phyloP scores from a whole-genome alignment of 202 grass and related monocot species.

The Saccharum hybrid region DNA sequence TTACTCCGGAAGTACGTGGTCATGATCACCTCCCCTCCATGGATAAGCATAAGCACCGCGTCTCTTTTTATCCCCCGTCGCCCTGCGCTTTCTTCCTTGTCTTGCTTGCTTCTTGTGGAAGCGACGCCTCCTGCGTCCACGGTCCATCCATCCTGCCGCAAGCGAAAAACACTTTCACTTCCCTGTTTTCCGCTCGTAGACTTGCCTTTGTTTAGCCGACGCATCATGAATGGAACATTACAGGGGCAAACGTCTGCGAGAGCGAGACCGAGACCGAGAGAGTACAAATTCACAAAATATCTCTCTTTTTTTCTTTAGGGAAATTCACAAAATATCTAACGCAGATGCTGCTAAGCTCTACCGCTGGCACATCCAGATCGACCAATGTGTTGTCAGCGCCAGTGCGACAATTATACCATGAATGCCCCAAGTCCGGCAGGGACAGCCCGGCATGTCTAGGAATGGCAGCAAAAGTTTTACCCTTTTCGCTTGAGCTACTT shows the following conservation, averaged over 20 bases:
- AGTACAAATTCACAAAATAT: too few species aligned
- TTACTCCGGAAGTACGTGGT: too few species aligned
- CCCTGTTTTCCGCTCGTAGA: not conserved
- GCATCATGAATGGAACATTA: not conserved
- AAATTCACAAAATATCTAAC: not conserved
- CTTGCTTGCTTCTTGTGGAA: conserved; percentile 57
- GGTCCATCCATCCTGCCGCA: not conserved
- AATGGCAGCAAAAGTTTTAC: too few species aligned
- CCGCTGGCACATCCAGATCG: too few species aligned
- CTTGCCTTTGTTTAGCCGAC: conserved; percentile 1
- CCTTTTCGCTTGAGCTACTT: too few species aligned
- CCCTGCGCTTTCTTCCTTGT: not conserved
- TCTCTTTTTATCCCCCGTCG: conserved; percentile 2
- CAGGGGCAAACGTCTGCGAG: not conserved
- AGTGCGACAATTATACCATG: too few species aligned
- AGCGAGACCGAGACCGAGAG: too few species aligned
- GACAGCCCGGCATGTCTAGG: too few species aligned
- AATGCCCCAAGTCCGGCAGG: too few species aligned
- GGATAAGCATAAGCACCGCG: conserved; percentile 26
- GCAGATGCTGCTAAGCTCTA: not conserved
- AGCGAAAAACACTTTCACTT: not conserved
- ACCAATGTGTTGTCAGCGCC: too few species aligned
- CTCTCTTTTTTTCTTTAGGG: too few species aligned
- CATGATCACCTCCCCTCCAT: not conserved
- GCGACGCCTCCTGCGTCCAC: conserved; percentile 13